phyloP scores from a whole-genome alignment of 495 filamentous ascomycete species.

The Lentithecium fluviatile region DNA sequence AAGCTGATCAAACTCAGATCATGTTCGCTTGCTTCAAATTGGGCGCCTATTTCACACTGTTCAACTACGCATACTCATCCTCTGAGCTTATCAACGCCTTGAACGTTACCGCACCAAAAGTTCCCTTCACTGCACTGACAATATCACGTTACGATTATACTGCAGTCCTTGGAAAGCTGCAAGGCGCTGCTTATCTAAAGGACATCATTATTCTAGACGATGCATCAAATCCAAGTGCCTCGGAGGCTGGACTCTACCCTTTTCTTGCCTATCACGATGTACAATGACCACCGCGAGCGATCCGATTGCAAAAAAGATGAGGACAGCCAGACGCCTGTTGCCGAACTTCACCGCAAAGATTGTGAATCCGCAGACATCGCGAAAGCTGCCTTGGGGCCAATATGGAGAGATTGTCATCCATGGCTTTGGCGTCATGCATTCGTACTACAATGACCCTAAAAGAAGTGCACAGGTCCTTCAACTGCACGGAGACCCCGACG shows the following conservation, averaged over 20 bases:
- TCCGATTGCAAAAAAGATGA: constrained; percentile 31
- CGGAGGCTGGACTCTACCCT: constrained; percentile 31
- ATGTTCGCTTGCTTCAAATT: constrained; percentile 29
- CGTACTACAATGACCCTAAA: constrained; percentile 29
- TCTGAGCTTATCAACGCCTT: constrained; percentile 23
- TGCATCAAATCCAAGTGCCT: neutral
- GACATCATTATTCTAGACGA: neutral
- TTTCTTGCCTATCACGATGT: too few relatives aligned
- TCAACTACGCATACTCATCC: constrained; percentile 34
- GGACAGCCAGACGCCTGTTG: constrained; percentile 31
- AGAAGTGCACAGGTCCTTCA: constrained; percentile 31
- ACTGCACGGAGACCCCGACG: constrained; percentile 18
- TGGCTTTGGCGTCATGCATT: constrained; percentile 32
- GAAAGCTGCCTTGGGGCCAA: constrained; percentile 32
- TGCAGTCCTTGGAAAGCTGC: neutral
- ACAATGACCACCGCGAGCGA: constrained; percentile 38
- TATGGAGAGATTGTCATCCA: constrained; percentile 34
- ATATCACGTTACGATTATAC: neutral
- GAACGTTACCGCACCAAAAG: constrained; percentile 22
- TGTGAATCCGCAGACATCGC: constrained; percentile 26
- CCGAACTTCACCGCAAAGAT: constrained; percentile 34
- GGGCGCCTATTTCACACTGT: constrained; percentile 11
- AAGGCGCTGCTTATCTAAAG: neutral
- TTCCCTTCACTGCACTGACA: constrained; percentile 22
- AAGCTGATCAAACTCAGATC: constrained; percentile 7